Conservation (phyloP, 2,329 filamentous ascomycete species). For the Teratosphaeria gauchensis region DNA sequence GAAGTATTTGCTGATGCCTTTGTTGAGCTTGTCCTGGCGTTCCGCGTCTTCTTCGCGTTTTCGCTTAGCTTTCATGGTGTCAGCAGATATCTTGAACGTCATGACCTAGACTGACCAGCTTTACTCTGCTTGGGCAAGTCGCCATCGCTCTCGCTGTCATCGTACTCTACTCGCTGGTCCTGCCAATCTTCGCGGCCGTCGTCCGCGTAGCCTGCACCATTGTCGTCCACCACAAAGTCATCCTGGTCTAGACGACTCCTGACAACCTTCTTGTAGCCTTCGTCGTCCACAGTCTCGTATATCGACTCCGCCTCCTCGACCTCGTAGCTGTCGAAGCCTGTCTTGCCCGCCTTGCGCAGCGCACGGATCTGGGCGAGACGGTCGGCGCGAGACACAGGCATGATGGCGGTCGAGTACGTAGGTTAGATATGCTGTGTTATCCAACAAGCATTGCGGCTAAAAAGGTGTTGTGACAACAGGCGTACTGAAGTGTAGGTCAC, state of each 20-base stretch:
- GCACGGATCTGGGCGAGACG: constrained; percentile 66
- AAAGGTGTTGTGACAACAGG: background rate
- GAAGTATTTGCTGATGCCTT: constrained; percentile 92
- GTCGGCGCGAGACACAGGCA: constrained; percentile 25
- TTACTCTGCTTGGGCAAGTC: constrained; percentile 50
- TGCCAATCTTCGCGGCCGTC: constrained; percentile 95
- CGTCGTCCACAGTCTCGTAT: constrained; percentile 95
- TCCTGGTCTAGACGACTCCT: constrained; percentile 81
- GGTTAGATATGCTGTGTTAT: background rate
- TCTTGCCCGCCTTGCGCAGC: constrained; percentile 81
- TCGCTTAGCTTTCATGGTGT: constrained; percentile 56
- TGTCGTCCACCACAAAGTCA: constrained; percentile 97
- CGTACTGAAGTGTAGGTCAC: no score
- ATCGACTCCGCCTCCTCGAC: constrained; percentile 74
- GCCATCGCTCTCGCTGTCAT: constrained; percentile 69
- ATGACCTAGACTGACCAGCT: constrained; percentile 37
- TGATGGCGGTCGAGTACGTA: constrained; percentile 3
- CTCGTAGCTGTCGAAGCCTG: constrained; percentile 77
- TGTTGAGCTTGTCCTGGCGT: constrained; percentile 76
- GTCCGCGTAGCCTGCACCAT: constrained; percentile 92
- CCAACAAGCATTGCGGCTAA: background rate
- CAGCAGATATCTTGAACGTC: background rate
- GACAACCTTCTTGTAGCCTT: constrained; percentile 93
- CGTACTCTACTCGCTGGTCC: constrained; percentile 52
- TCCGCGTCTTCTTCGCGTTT: constrained; percentile 81